phyloP scores from a whole-genome alignment of 148 eudicot species.

The Vaccinium myrtillus region DNA sequence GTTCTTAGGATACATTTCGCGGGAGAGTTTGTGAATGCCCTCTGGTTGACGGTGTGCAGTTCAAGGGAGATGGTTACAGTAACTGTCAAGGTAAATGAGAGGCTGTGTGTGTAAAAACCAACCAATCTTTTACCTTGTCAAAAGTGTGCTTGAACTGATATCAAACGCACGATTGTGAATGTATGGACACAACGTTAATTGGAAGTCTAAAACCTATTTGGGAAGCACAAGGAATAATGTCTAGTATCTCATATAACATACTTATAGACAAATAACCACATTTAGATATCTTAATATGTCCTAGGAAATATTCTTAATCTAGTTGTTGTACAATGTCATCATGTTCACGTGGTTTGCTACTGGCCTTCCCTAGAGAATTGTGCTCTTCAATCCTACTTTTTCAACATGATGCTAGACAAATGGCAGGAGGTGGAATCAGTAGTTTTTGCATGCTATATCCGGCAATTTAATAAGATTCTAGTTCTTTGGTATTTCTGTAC shows the following conservation, averaged over 20 bases:
- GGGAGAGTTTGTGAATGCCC: conserved; percentile 99
- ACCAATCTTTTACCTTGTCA: background rate
- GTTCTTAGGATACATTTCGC: conserved; percentile 82
- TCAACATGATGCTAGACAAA: background rate
- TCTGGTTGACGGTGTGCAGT: conserved; percentile 82
- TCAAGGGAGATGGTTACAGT: conserved; percentile 90
- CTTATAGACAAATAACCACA: background rate
- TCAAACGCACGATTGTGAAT: background rate
- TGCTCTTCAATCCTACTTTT: background rate
- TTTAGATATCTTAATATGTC: background rate
- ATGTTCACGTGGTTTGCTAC: background rate
- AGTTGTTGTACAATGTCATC: background rate
- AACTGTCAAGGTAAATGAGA: conserved; percentile 65
- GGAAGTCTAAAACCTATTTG: background rate
- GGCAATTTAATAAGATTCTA: background rate
- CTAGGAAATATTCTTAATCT: background rate
- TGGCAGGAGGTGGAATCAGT: background rate
- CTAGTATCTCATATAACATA: background rate
- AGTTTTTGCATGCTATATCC: background rate
- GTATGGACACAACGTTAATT: background rate
- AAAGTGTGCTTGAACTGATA: background rate
- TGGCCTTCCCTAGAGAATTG: background rate
- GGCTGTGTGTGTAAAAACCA: conserved; percentile 16
- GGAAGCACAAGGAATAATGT: background rate
- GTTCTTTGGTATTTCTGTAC: background rate